A percentile compares a stretch with the other conserved stretches of the same genome.
phyloP scores from a whole-genome alignment of 306 rosid species.

The Vachellia pachyceras region DNA sequence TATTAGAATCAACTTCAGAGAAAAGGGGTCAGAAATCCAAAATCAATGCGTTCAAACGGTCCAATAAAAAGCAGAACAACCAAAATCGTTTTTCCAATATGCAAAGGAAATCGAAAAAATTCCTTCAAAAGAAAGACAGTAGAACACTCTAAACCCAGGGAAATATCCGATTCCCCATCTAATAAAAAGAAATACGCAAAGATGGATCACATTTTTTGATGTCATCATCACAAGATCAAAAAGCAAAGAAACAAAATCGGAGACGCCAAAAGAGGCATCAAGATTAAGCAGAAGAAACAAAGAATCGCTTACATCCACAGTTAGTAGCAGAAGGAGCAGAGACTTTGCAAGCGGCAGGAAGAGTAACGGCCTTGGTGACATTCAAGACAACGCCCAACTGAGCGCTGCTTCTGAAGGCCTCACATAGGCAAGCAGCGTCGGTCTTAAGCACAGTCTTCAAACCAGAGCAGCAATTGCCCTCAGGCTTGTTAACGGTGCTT shows the following conservation, averaged over 20 bases:
- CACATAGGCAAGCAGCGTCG: constrained; percentile 73
- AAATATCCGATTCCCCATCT: not conserved
- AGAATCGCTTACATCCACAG: constrained; percentile 61
- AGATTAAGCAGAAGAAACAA: not conserved
- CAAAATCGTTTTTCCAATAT: no score
- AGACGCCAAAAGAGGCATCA: not conserved
- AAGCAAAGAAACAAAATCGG: not conserved
- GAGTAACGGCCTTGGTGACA: constrained; percentile 66
- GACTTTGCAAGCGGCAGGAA: constrained; percentile 82
- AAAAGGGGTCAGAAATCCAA: not conserved
- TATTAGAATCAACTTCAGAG: not conserved
- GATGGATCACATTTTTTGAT: not conserved
- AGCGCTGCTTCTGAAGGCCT: constrained; percentile 70
- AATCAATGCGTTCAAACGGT: not conserved
- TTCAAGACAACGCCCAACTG: constrained; percentile 78
- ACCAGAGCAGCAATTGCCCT: constrained; percentile 68
- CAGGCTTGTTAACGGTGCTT: constrained; percentile 64
- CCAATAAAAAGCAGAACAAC: not conserved
- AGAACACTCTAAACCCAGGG: not conserved
- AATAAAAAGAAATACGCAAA: not conserved
- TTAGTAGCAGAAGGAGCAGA: constrained; percentile 67
- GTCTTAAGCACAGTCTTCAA: constrained; percentile 70
- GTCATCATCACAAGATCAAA: not conserved
- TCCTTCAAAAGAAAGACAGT: not conserved
- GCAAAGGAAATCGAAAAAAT: not conserved